Conservation (phyloP, 345 rosid species). For the Populus deltoides region DNA sequence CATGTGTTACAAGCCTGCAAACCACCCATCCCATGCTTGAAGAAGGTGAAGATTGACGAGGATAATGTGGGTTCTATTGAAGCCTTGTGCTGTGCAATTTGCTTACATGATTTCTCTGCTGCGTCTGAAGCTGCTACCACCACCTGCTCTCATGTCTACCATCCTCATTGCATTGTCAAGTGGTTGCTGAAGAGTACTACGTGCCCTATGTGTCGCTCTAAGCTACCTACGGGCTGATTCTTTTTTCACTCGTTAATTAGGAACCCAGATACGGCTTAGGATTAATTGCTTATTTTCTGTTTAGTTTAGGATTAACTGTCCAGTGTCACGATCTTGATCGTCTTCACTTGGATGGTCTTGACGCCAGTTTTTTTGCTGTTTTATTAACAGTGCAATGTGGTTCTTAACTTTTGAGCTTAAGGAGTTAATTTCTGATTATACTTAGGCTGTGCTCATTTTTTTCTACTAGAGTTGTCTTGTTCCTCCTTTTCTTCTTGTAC, state of each 20-base stretch:
- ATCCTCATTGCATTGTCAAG: slow-evolving; percentile 4
- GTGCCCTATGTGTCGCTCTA: slow-evolving; percentile 8
- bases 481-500: no score
- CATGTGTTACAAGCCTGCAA: neutral
- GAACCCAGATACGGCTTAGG: neutral
- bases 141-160: slow-evolving; percentile 5
- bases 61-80: neutral
- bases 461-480: no score
- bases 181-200: neutral
- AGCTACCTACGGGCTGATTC: neutral
- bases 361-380: no score
- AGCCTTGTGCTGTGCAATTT: neutral
- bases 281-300: no score
- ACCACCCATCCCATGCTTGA: neutral
- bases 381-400: no score
- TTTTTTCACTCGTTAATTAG: no score
- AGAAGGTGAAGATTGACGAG: neutral
- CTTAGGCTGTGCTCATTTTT: no score
- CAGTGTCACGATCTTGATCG: no score
- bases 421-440: no score
- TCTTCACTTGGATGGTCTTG: neutral
- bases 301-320: no score
- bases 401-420: no score
- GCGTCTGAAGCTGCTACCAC: neutral
- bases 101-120: slow-evolving; percentile 6